Evolutionary conservation across 2,329 filamentous ascomycete genomes (phyloP).

Genomic region (Penicillium sp.): DNA sequence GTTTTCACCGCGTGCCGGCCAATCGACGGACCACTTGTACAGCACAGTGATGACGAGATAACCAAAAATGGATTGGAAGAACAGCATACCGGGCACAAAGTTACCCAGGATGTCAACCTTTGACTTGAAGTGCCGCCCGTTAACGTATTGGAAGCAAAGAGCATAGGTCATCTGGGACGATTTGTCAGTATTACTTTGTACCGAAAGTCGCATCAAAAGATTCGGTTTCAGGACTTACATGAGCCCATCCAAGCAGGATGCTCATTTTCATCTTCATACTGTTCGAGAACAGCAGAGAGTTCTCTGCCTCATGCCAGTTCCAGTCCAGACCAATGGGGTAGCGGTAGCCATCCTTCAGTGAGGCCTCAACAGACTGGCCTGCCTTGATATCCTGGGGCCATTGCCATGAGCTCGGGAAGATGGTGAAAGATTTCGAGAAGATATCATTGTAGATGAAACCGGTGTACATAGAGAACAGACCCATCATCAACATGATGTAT

Average conservation of each 20-base stretch:
- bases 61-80: constrained; percentile 98
- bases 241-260: constrained; percentile 93
- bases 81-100: constrained; percentile 97
- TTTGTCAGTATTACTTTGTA: no score
- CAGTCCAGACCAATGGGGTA: constrained; percentile 96
- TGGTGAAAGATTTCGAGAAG: constrained; percentile 87
- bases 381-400: constrained; percentile 69
- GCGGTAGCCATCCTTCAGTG: constrained; percentile 70
- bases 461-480: constrained; percentile 92
- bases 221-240: constrained; percentile 47
- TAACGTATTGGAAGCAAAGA: constrained; percentile 85
- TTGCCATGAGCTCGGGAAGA: constrained; percentile 88
- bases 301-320: constrained; percentile 95
- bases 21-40: constrained; percentile 96
- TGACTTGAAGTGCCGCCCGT: constrained; percentile 90
- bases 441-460: constrained; percentile 97
- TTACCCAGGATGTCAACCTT: constrained; percentile 96
- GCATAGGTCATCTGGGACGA: constrained; percentile 82
- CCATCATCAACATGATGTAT: constrained; percentile 99
- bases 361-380: constrained; percentile 62
- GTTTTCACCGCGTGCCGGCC: constrained; percentile 63
- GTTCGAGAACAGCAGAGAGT: constrained; percentile 93
- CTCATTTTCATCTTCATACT: constrained; percentile 99
- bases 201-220: no score
- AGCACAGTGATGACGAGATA: constrained; percentile 92